Conservation (phyloP, 192 early-diverging fungal species). For the Coemansia sp. region DNA sequence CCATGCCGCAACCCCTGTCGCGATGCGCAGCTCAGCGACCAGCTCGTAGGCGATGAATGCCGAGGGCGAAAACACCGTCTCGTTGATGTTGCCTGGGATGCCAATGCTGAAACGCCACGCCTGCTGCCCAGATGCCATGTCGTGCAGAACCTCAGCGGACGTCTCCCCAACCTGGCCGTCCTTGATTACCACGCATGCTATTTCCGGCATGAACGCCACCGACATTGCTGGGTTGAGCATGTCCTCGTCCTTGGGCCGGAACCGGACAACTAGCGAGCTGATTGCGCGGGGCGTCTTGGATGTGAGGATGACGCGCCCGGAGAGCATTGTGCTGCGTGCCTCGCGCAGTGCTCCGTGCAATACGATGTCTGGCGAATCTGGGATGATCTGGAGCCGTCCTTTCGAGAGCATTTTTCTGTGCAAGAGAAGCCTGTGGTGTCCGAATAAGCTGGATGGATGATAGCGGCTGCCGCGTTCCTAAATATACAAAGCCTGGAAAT, state of each 20-base stretch:
- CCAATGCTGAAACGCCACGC: constrained; percentile 47
- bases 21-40: constrained; percentile 33
- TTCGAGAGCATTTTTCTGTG: constrained; percentile 22
- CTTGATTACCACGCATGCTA: constrained; percentile 28
- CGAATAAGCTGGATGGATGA: not conserved
- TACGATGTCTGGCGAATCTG: constrained; percentile 34
- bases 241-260: constrained; percentile 38
- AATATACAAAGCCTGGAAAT: not conserved
- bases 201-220: constrained; percentile 25
- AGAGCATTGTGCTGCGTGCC: constrained; percentile 31
- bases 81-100: constrained; percentile 39
- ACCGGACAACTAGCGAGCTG: constrained; percentile 33
- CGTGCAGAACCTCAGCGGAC: constrained; percentile 10
- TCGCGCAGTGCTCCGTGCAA: constrained; percentile 38
- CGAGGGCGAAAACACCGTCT: constrained; percentile 40
- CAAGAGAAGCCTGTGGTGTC: not conserved
- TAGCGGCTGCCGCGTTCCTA: not conserved
- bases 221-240: constrained; percentile 47
- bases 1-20: constrained; percentile 12
- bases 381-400: constrained; percentile 39
- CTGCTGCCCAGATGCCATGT: constrained; percentile 15
- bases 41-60: constrained; percentile 46
- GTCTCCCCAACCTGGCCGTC: constrained; percentile 24
- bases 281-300: constrained; percentile 21
- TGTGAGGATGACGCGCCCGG: constrained; percentile 32